Base-by-base conservation (phyloP, 805 yeast genomes). In the Candida pseudofarinosa region DNA sequence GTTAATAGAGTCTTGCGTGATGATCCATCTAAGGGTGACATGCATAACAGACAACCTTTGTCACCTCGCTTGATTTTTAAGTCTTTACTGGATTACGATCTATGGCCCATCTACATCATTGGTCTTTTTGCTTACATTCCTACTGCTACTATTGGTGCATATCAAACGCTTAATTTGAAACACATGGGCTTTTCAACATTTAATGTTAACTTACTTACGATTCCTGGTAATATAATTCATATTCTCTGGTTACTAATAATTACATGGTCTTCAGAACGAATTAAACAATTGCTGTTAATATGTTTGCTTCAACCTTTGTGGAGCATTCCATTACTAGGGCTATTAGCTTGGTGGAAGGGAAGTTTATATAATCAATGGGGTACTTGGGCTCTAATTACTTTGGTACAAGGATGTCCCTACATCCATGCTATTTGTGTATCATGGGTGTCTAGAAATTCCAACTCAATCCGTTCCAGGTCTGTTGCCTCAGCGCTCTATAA, bases 21-120 rank as follows among this genome's bases (percentile, higher is more conserved):
- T 54, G 87, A 81, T 52, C 86, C 86, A 5, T 53, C 67, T 3
- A 70, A 70, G 48, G 84, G 85, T 18, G 83, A 78, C 47, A 79
- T 80, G 85, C 69, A 80, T 54, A 80, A 81, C 53, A 67, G 83
- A 54, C 76, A 76, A 50, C 79, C 81, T 4, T 55, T 81, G 15
- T 56, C 70, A 2, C 48, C 63, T 4, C 65, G 55, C 37, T 68
- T 63, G 56, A 48, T 81, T 14, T 55, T 62, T 50, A 50, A 60
- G 16, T 61, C 78, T 3, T 39, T 79, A 10, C 35, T 49, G 1
- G 85, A 81, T 53, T 77, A 65, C 53, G 76, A 77, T 54, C 44
- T 80, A 45, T 69, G 81, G 76, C 85, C 85, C 19, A 56, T 79
- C 31, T 79, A 77, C 48, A 42, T 71, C 3, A 50, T 73, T 37